phyloP scores from a whole-genome alignment of 2,329 filamentous ascomycete genomes.

The Aspergillus caelatus region DNA sequence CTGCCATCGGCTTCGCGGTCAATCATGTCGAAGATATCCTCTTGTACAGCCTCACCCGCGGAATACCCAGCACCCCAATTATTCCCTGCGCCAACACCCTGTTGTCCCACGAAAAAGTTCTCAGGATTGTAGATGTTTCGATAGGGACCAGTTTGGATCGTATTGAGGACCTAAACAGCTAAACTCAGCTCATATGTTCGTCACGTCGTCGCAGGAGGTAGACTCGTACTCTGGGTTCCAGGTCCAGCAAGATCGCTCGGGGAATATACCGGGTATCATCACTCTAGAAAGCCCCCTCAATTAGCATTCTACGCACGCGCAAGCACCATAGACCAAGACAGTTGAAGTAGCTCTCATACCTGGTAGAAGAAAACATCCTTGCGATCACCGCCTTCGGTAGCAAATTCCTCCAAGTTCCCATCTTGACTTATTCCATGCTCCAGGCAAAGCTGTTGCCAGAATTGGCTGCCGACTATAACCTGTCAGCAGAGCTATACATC shows the following conservation, averaged over 20 bases:
- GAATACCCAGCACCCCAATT: constrained; percentile 98
- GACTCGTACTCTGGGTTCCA: constrained; percentile 77
- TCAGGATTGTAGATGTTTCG: constrained; percentile 99
- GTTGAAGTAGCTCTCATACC: constrained; percentile 32
- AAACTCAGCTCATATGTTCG: constrained; percentile 1
- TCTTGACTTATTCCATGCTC: constrained; percentile 98
- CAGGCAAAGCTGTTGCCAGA: constrained; percentile 98
- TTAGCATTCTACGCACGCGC: neutral
- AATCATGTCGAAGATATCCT: constrained; percentile 99
- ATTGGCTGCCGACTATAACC: constrained; percentile 82
- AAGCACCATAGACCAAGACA: neutral
- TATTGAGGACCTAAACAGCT: constrained; percentile 70
- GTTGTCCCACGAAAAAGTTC: constrained; percentile 96
- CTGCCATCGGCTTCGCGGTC: constrained; percentile 97
- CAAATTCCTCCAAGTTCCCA: constrained; percentile 96
- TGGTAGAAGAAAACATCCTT: constrained; percentile 99
- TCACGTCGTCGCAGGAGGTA: neutral
- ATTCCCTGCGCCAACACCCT: constrained; percentile 91
- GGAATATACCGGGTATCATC: constrained; percentile 99
- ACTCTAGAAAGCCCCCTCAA: constrained; percentile 57
- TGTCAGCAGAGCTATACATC: constrained; percentile 34
- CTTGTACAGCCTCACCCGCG: constrained; percentile 85
- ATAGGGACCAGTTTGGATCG: constrained; percentile 91
- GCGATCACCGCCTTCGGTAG: constrained; percentile 93
- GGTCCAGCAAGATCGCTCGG: constrained; percentile 88